Conservation (phyloP, 192 early-diverging fungal genomes). For the Lobosporangium transversale region DNA sequence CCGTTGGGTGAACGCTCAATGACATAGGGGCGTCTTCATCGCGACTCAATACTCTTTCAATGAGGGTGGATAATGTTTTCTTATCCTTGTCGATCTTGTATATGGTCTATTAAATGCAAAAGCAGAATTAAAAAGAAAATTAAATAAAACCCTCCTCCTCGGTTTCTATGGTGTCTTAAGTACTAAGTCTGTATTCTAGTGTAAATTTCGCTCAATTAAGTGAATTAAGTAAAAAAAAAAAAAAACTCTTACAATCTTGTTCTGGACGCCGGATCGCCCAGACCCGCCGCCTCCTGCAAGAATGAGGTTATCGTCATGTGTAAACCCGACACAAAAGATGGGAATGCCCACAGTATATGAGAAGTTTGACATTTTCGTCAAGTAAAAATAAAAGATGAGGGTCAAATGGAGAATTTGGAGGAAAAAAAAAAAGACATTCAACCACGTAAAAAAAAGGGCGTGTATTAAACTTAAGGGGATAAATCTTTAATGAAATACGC, state of each 20-base stretch:
- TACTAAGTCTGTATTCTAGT: too few relatives aligned
- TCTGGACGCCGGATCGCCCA: constrained; percentile 83
- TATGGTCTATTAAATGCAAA: constrained; percentile 52
- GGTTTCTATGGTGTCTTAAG: too few relatives aligned
- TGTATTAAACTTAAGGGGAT: too few relatives aligned
- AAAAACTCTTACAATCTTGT: constrained; percentile 74
- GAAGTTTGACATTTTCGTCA: constrained; percentile 43
- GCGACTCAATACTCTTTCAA: constrained; percentile 57
- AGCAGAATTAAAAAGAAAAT: too few relatives aligned
- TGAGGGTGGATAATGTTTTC: constrained; percentile 31
- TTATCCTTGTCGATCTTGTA: constrained; percentile 59
- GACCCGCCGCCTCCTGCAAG: constrained; percentile 91
- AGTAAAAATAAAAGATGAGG: background rate
- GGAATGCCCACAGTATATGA: constrained; percentile 66
- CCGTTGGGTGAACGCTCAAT: constrained; percentile 82
- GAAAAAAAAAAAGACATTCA: constrained; percentile 12
- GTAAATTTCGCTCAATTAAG: too few relatives aligned
- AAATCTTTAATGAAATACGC: too few relatives aligned
- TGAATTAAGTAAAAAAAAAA: background rate
- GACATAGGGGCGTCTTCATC: constrained; percentile 90
- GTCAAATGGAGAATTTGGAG: background rate
- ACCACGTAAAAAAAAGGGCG: too few relatives aligned
- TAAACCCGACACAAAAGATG: constrained; percentile 69
- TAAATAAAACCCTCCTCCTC: too few relatives aligned
- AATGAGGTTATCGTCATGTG: constrained; percentile 64